A percentile compares a stretch with the other conserved stretches of the same genome.
phyloP scores from a whole-genome alignment of 192 early-diverging fungal species.

The Podila minutissima region DNA sequence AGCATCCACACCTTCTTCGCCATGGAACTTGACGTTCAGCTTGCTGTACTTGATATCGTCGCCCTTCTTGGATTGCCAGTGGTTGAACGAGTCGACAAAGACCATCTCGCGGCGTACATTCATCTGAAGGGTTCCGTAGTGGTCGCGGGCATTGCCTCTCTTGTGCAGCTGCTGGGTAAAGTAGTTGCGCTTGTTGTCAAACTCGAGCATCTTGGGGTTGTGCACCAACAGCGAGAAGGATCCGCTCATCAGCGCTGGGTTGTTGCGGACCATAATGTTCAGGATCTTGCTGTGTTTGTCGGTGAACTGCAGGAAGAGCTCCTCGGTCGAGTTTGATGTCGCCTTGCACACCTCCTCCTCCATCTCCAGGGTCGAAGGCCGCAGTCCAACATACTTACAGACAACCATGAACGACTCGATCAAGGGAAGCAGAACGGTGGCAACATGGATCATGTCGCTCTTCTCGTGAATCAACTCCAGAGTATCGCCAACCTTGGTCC shows the following conservation, averaged over 20 bases:
- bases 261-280: slow-evolving; percentile 98
- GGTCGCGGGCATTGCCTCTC: slow-evolving; percentile 65
- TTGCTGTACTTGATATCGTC: slow-evolving; percentile 96
- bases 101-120: slow-evolving; percentile 93
- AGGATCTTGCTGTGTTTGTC: slow-evolving; percentile 96
- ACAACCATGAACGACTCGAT: slow-evolving; percentile 99
- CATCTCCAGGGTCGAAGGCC: slow-evolving; percentile 51
- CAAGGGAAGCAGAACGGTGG: slow-evolving; percentile 90
- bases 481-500: slow-evolving; percentile 81
- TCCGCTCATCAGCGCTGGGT: slow-evolving; percentile 93
- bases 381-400: slow-evolving; percentile 83
- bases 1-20: slow-evolving; percentile 98
- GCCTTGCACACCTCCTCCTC: slow-evolving; percentile 29
- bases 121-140: slow-evolving; percentile 81
- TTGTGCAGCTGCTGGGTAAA: slow-evolving; percentile 96
- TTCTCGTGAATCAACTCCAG: slow-evolving; percentile 79
- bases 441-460: slow-evolving; percentile 86
- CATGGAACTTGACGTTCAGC: slow-evolving; percentile 91
- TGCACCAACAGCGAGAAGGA: slow-evolving; percentile 97
- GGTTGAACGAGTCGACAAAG: slow-evolving; percentile 97
- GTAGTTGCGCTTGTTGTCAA: slow-evolving; percentile 99
- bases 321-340: slow-evolving; percentile 54
- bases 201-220: slow-evolving; percentile 97
- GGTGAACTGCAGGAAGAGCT: slow-evolving; percentile 90
- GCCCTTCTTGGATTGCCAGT: slow-evolving; percentile 89